These are phyloP conservation scores for Blastobotrys malaysiensis DNA, from an alignment of 1,139 yeast species.

Conservation along the genomic window DNA sequence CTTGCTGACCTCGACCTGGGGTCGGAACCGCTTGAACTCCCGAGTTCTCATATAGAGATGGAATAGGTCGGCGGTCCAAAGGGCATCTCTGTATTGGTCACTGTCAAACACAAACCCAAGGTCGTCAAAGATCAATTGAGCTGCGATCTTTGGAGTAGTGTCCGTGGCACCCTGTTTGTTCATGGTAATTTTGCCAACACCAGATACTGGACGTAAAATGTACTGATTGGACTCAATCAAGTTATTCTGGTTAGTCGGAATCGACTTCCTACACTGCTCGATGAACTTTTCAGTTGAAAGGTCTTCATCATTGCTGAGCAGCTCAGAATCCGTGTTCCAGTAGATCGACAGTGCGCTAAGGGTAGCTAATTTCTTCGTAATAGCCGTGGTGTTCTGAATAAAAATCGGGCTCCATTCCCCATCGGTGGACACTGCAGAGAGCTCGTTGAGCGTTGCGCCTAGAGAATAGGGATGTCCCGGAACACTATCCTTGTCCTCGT, in stretches of 20 bases:
- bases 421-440: conserved; percentile 90
- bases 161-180: conserved; percentile 74
- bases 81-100: conserved; percentile 73
- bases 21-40: conserved; percentile 67
- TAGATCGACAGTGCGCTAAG: conserved; percentile 73
- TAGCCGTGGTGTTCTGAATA: conserved; percentile 60
- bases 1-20: conserved; percentile 52
- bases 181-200: conserved; percentile 74
- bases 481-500: conserved; percentile 61
- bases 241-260: conserved; percentile 22
- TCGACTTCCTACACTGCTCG: conserved; percentile 31
- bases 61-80: conserved; percentile 77
- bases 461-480: conserved; percentile 65
- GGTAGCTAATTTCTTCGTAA: conserved; percentile 73
- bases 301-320: conserved; percentile 27
- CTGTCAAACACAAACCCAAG: conserved; percentile 81
- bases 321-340: conserved; percentile 68
- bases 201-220: conserved; percentile 81
- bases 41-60: conserved; percentile 74
- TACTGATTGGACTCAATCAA: conserved; percentile 46
- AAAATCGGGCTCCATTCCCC: conserved; percentile 81
- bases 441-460: conserved; percentile 77
- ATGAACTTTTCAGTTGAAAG: conserved; percentile 22
- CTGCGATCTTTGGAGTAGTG: conserved; percentile 63
- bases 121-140: conserved; percentile 79